Evolutionary conservation across 2,329 filamentous ascomycete species (phyloP).

Genomic region (Pseudogymnoascus sp.): DNA sequence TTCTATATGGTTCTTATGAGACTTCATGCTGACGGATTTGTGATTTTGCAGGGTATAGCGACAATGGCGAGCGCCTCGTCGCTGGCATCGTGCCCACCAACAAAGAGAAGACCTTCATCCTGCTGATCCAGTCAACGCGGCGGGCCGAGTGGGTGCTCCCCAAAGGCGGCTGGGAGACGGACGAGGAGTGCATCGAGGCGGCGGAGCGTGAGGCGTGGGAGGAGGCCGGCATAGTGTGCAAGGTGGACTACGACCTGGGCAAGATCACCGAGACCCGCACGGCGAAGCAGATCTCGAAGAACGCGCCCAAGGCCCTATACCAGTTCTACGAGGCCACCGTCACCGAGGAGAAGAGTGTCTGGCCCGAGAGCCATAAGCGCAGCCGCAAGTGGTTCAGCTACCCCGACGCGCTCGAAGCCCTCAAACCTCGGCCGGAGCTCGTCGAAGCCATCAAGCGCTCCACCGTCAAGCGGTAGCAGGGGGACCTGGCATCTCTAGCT

Average conservation of each 20-base stretch:
- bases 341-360: slow-evolving; percentile 72
- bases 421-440: slow-evolving; percentile 76
- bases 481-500: slow-evolving; percentile 30
- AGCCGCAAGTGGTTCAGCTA: slow-evolving; percentile 86
- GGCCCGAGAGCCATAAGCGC: slow-evolving; percentile 92
- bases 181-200: slow-evolving; percentile 79
- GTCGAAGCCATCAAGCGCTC: slow-evolving; percentile 74
- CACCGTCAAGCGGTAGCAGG: slow-evolving; percentile 34
- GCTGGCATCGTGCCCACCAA: slow-evolving; percentile 90
- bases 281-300: slow-evolving; percentile 63
- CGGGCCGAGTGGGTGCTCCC: slow-evolving; percentile 86
- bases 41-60: slow-evolving; percentile 68
- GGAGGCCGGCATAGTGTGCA: slow-evolving; percentile 86
- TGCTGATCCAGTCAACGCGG: slow-evolving; percentile 87
- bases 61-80: slow-evolving; percentile 87
- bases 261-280: slow-evolving; percentile 77
- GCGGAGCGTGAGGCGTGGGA: slow-evolving; percentile 94
- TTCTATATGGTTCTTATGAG: not conserved
- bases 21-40: slow-evolving; percentile 22
- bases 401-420: slow-evolving; percentile 66
- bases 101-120: slow-evolving; percentile 67
- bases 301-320: slow-evolving; percentile 56
- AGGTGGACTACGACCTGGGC: slow-evolving; percentile 77
- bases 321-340: slow-evolving; percentile 87
- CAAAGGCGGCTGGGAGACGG: slow-evolving; percentile 95